A percentile compares a stretch with the other conserved stretches of the same genome.
Conservation (phyloP, 2,329 filamentous ascomycete genomes). For the Penicillium sp. region DNA sequence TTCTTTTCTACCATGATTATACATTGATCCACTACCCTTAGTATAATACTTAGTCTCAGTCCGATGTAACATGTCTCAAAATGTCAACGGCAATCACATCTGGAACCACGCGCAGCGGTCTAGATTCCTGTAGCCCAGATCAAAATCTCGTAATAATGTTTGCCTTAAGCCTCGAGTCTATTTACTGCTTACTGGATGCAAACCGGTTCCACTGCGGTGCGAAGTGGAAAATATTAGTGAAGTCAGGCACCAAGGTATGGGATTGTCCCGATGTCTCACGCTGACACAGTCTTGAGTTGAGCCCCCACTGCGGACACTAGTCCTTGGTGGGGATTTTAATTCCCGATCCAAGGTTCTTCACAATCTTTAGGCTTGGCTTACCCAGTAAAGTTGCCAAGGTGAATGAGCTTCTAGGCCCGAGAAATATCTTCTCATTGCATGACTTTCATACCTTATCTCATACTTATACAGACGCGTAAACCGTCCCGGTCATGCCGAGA, state of each 20-base stretch:
- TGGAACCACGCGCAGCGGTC: constrained; percentile 3
- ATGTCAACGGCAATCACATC: not conserved
- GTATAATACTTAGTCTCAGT: constrained; percentile 1
- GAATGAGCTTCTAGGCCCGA: not conserved
- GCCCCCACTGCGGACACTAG: constrained; percentile 1
- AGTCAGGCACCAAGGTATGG: not conserved
- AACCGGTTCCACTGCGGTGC: not conserved
- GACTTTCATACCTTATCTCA: not conserved
- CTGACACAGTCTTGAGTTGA: not conserved
- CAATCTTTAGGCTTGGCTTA: not conserved
- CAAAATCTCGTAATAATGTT: not conserved
- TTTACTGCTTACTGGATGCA: not conserved
- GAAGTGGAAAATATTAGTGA: not conserved
- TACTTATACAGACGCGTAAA: not conserved
- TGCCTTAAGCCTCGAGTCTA: no score
- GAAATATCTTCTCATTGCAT: not conserved
- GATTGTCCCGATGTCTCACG: not conserved
- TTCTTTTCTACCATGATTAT: not conserved
- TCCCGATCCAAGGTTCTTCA: not conserved
- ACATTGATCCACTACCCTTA: constrained; percentile 1
- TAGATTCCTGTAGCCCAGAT: constrained; percentile 11
- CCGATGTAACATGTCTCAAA: constrained; percentile 2
- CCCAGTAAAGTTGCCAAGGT: not conserved
- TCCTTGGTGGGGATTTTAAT: not conserved
- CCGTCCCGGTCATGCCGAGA: not conserved